Evolutionary conservation across 1,284 basidiomycete species (phyloP).

Genomic region (Anthracocystis panici-leucophaei): DNA sequence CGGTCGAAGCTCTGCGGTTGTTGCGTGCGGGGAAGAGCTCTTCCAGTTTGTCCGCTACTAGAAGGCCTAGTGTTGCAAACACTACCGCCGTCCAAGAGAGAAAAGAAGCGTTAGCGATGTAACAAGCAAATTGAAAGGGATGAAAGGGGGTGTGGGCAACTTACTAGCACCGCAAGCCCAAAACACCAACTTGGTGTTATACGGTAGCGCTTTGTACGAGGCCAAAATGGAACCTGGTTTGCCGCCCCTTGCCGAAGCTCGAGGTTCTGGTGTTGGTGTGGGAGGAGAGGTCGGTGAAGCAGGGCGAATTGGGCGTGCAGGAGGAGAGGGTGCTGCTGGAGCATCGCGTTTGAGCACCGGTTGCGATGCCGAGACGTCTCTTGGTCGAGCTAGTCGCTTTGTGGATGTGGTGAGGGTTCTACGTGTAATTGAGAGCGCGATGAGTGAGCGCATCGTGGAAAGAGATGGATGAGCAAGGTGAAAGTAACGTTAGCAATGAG

Average conservation of each 20-base stretch:
- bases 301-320: neutral
- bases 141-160: neutral
- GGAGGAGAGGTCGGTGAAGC: neutral
- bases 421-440: no score
- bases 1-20: slow-evolving; percentile 5
- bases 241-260: slow-evolving; percentile 8
- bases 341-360: slow-evolving; percentile 23
- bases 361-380: slow-evolving; percentile 4
- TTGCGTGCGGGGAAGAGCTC: slow-evolving; percentile 45
- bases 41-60: slow-evolving; percentile 42
- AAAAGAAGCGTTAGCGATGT: neutral
- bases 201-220: slow-evolving; percentile 24
- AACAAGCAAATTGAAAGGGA: neutral
- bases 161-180: slow-evolving; percentile 41
- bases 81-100: neutral
- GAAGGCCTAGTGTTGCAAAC: slow-evolving; percentile 27
- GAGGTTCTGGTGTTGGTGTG: neutral
- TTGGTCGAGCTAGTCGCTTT: neutral
- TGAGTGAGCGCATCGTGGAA: neutral
- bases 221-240: slow-evolving; percentile 19
- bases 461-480: neutral
- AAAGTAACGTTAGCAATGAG: neutral
- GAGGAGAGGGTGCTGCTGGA: slow-evolving; percentile 10
- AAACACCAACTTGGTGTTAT: slow-evolving; percentile 39
- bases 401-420: neutral